A percentile compares a stretch with the other conserved stretches of the same genome.
phyloP scores from a whole-genome alignment of 2,329 filamentous ascomycete species.

The Fusarium sp. region DNA sequence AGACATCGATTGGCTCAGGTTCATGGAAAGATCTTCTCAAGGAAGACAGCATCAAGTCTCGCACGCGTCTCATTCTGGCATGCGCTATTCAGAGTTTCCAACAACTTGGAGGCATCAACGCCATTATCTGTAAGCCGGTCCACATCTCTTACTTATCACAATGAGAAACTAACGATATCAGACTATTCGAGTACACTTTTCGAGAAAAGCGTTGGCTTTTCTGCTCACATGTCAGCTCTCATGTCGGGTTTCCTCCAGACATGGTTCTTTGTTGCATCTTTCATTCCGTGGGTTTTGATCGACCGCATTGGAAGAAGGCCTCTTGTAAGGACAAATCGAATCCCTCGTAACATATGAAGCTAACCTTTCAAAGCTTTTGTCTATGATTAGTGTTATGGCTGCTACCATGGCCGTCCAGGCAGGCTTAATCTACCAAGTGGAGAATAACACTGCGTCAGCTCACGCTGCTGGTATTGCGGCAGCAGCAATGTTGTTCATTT shows the following conservation, averaged over 20 bases:
- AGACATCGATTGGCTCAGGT: constrained; percentile 51
- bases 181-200: constrained; percentile 65
- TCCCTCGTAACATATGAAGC: not conserved
- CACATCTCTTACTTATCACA: not conserved
- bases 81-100: constrained; percentile 56
- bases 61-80: constrained; percentile 51
- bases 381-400: constrained; percentile 59
- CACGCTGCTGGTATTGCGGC: constrained; percentile 56
- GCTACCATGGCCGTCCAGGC: constrained; percentile 59
- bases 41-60: constrained; percentile 53
- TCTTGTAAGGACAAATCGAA: constrained; percentile 4
- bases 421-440: constrained; percentile 58
- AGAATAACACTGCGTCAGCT: constrained; percentile 53
- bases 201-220: constrained; percentile 60
- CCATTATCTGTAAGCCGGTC: constrained; percentile 58
- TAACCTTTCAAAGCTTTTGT: constrained; percentile 49
- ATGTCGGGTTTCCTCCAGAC: constrained; percentile 69
- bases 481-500: constrained; percentile 59
- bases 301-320: constrained; percentile 40
- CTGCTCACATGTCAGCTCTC: constrained; percentile 61
- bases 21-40: constrained; percentile 52
- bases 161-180: not conserved
- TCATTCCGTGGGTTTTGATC: constrained; percentile 53
- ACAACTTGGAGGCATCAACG: constrained; percentile 65
- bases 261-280: constrained; percentile 58